Conservation (phyloP, 768 basidiomycete species). For the Suillus paluster region DNA sequence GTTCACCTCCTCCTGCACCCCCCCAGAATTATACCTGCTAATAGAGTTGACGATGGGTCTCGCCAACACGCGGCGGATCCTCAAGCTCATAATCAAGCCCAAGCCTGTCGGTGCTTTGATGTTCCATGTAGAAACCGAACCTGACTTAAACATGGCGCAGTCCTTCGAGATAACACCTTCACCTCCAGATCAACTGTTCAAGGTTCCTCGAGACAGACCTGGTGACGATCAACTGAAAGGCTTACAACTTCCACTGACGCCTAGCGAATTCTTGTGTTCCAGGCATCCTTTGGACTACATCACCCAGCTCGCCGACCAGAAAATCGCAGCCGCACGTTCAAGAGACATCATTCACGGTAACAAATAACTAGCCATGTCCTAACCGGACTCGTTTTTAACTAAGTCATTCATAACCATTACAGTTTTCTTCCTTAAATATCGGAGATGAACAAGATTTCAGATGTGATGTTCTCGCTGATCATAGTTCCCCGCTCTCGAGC, state of each 20-base stretch:
- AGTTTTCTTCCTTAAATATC: neutral
- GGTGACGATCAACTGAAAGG: neutral
- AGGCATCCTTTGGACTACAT: conserved; percentile 7
- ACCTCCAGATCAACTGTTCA: conserved; percentile 28
- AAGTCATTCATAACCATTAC: neutral
- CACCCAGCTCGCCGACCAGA: conserved; percentile 25
- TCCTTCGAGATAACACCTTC: conserved; percentile 33
- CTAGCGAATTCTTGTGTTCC: neutral
- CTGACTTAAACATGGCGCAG: conserved; percentile 11
- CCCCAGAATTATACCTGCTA: no score
- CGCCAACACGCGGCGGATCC: conserved; percentile 17
- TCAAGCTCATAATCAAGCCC: conserved; percentile 32
- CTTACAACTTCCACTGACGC: conserved; percentile 9
- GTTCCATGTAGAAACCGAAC: neutral
- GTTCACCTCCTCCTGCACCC: no score
- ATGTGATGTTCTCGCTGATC: neutral
- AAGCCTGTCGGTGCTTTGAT: conserved; percentile 28
- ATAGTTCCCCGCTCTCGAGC: neutral
- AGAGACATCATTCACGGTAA: conserved; percentile 1
- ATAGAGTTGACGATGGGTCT: conserved; percentile 10
- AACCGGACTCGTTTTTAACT: neutral
- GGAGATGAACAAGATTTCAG: neutral
- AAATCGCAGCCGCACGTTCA: conserved; percentile 3
- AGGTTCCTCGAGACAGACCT: conserved; percentile 29
- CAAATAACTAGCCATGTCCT: neutral